Base-by-base conservation (phyloP, 2,329 filamentous ascomycete species). In the Polychaeton citri region DNA sequence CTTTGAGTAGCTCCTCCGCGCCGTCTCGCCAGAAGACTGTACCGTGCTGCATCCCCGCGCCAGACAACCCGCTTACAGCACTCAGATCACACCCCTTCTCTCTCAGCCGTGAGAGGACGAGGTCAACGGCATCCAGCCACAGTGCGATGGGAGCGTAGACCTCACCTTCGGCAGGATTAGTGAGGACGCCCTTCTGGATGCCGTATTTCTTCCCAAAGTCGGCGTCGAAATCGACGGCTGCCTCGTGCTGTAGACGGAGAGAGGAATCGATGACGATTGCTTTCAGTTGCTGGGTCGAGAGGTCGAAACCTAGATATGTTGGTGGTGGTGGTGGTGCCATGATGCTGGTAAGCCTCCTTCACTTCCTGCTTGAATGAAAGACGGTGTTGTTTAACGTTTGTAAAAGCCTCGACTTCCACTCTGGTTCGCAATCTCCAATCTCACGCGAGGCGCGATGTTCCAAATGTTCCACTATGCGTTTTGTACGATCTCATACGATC, bases 211-310 rank as follows among this genome's bases (percentile, higher is more conserved):
- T 39, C 21, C 42, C 47, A 21, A 95, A 86, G 51, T 96, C 87
- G 46, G 73, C 79, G 59, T 96, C 90, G 53, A 98, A 96, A 61
- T 94, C 87, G 57, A 93, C 87, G 58, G 92, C 94, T 52, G 85
- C 84, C 60, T 93, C 75, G 48, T 84, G 74, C 12, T 82, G 66
- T 34, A 90, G 79, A 49, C 81, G 80, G 44, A 96, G 76, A 48
- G 85, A 72, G 3, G 86, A 84, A 38, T 79, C 75, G 46, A 96
- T 81, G 35, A 90, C 80, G 46, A 96, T 79, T 47, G 78, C 82
- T 72, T 98, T 96, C 39, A 96, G 72, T 59, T 96, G 88, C 61
- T 96, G 90, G 39, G 90, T 96, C 30, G 87, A 95, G 41, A 96
- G 78, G 63, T 98, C 90, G 59, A 96, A 87, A 41, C 90, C 90